phyloP scores from a whole-genome alignment of 2,329 filamentous ascomycete genomes.

The Beauveria asiatica region DNA sequence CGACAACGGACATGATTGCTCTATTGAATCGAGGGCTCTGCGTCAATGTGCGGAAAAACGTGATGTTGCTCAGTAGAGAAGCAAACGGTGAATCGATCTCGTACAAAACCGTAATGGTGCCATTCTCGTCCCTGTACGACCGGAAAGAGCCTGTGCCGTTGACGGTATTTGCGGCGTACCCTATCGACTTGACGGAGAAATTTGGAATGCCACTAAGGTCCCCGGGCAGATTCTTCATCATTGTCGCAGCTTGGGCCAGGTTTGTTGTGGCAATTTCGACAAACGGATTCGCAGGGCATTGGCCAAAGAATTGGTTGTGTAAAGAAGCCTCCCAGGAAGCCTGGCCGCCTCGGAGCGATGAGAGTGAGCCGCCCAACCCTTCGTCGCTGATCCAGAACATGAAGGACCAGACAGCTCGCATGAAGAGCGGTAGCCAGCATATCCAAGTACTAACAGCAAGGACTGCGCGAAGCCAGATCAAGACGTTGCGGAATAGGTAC shows the following conservation, averaged over 20 bases:
- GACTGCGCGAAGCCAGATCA: slow-evolving; percentile 69
- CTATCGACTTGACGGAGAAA: background rate
- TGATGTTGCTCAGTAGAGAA: slow-evolving; percentile 48
- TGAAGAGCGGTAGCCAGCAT: slow-evolving; percentile 77
- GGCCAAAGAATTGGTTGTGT: background rate
- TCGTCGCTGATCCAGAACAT: slow-evolving; percentile 92
- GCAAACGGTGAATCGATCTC: slow-evolving; percentile 14
- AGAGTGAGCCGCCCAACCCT: slow-evolving; percentile 39
- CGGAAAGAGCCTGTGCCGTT: background rate
- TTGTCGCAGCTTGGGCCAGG: slow-evolving; percentile 4
- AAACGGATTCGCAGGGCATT: slow-evolving; percentile 3
- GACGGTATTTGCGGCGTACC: background rate
- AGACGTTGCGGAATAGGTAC: slow-evolving; percentile 61
- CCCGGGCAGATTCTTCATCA: slow-evolving; percentile 2
- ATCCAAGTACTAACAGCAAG: slow-evolving; percentile 85
- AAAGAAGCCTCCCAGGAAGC: background rate
- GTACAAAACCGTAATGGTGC: background rate
- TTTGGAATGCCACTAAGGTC: slow-evolving; percentile 2
- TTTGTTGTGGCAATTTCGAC: slow-evolving; percentile 1
- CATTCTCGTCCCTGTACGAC: slow-evolving; percentile 7
- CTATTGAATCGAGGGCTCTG: slow-evolving; percentile 65
- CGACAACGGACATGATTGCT: slow-evolving; percentile 71
- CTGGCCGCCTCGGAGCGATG: slow-evolving; percentile 18
- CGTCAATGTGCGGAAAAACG: slow-evolving; percentile 53
- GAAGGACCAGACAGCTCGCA: slow-evolving; percentile 85